Conservation (phyloP, 1,139 yeast genomes). For the Zygosaccharomyces sapae region DNA sequence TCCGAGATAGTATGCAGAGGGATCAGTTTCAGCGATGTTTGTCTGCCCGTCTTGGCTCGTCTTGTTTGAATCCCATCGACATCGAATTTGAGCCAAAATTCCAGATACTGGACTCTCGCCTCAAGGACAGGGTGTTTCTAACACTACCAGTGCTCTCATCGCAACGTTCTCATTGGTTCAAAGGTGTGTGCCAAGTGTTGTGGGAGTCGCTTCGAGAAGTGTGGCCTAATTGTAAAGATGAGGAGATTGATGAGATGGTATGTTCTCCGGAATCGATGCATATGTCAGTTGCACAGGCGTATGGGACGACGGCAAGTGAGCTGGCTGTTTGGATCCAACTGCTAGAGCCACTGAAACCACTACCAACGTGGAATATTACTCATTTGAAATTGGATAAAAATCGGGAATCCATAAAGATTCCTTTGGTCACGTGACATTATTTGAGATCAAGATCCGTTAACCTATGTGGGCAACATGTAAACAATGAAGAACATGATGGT, state of each 20-base stretch:
- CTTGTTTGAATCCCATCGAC: slow-evolving; percentile 13
- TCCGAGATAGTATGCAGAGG: slow-evolving; percentile 13
- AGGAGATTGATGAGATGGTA: slow-evolving; percentile 7
- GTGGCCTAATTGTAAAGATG: slow-evolving; percentile 6
- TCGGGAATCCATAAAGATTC: slow-evolving; percentile 16
- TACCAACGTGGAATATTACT: slow-evolving; percentile 1
- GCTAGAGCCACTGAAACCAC: neutral
- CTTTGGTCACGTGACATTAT: slow-evolving; percentile 6
- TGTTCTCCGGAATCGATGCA: slow-evolving; percentile 14
- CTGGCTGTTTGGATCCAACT: neutral
- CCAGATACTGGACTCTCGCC: slow-evolving; percentile 14
- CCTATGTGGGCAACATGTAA: slow-evolving; percentile 9
- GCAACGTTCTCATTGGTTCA: slow-evolving; percentile 10
- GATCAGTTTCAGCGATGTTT: slow-evolving; percentile 14
- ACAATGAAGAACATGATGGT: slow-evolving; percentile 3
- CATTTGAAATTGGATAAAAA: slow-evolving; percentile 13
- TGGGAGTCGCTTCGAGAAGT: slow-evolving; percentile 9
- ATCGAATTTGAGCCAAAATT: slow-evolving; percentile 18
- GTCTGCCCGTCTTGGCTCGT: slow-evolving; percentile 8
- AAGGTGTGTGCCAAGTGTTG: slow-evolving; percentile 2
- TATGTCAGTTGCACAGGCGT: slow-evolving; percentile 16
- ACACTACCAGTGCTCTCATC: slow-evolving; percentile 14
- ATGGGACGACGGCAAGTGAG: neutral
- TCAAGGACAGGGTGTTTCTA: slow-evolving; percentile 15
- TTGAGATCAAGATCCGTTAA: slow-evolving; percentile 1